Evolutionary conservation across 2,329 filamentous ascomycete species (phyloP).

Genomic region (Colletotrichum sp.): DNA sequence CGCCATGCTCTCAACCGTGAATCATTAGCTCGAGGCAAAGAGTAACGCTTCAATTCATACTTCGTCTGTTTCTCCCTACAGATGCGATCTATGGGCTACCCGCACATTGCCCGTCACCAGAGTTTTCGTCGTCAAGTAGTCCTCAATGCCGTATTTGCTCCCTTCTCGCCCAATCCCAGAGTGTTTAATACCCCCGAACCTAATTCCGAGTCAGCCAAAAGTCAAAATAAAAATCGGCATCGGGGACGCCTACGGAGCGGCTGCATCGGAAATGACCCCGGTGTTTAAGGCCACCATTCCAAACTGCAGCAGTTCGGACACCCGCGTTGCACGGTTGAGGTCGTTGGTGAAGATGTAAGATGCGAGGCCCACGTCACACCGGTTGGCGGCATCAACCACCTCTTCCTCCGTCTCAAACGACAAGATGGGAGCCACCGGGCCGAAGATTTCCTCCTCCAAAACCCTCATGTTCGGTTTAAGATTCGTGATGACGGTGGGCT

Average conservation of each 20-base stretch:
- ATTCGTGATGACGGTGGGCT: constrained; percentile 86
- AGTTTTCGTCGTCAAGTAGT: constrained; percentile 77
- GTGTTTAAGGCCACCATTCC: constrained; percentile 90
- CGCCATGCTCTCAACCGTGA: neutral
- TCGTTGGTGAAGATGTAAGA: constrained; percentile 89
- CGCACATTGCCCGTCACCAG: neutral
- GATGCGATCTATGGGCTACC: neutral
- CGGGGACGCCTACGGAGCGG: constrained; percentile 41
- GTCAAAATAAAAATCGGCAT: neutral
- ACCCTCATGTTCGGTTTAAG: constrained; percentile 88
- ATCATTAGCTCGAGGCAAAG: neutral
- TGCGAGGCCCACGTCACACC: constrained; percentile 83
- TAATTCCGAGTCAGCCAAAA: neutral
- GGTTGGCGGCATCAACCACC: constrained; percentile 84
- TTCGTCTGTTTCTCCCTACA: neutral
- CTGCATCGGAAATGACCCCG: constrained; percentile 65
- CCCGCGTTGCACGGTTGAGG: constrained; percentile 62
- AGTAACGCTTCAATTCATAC: neutral
- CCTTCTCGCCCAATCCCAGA: constrained; percentile 83
- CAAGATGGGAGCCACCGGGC: constrained; percentile 90
- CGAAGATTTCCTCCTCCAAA: constrained; percentile 91
- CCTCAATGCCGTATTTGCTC: constrained; percentile 76
- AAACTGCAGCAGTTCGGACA: constrained; percentile 76
- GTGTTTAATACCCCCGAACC: constrained; percentile 82
- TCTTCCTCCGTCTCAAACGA: constrained; percentile 88